Conservation (phyloP, 78 protist genomes). For the Isochrysis galbana region DNA sequence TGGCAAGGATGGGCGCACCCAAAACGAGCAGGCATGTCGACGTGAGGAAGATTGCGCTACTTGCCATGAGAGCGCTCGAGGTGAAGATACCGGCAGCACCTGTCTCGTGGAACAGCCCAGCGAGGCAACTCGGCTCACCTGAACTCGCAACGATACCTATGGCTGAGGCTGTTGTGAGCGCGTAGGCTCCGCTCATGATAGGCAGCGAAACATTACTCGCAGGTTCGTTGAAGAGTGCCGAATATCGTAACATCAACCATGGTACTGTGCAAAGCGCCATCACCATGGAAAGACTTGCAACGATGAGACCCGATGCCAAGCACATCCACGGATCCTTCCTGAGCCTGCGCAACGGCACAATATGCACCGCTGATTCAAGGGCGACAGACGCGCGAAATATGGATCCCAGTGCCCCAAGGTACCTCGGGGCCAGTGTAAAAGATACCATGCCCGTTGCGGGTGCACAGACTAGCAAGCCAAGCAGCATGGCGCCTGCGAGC, state of each 20-base stretch:
- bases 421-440: neutral
- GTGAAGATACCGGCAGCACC: neutral
- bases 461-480: neutral
- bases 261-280: neutral
- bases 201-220: too few relatives aligned
- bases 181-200: neutral
- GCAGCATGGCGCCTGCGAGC: neutral
- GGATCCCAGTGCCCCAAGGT: neutral
- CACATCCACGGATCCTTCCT: neutral
- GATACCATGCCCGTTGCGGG: neutral
- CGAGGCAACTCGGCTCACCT: neutral
- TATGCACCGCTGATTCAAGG: neutral
- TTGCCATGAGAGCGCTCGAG: neutral
- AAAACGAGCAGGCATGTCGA: neutral
- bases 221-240: too few relatives aligned
- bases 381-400: neutral
- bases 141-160: neutral
- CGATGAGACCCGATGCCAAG: too few relatives aligned
- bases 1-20: neutral
- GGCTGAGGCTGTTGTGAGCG: neutral
- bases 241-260: neutral
- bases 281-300: too few relatives aligned
- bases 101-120: neutral
- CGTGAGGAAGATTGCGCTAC: neutral
- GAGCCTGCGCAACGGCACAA: neutral